phyloP scores from a whole-genome alignment of 768 basidiomycete genomes.

The Lactifluus volemus region DNA sequence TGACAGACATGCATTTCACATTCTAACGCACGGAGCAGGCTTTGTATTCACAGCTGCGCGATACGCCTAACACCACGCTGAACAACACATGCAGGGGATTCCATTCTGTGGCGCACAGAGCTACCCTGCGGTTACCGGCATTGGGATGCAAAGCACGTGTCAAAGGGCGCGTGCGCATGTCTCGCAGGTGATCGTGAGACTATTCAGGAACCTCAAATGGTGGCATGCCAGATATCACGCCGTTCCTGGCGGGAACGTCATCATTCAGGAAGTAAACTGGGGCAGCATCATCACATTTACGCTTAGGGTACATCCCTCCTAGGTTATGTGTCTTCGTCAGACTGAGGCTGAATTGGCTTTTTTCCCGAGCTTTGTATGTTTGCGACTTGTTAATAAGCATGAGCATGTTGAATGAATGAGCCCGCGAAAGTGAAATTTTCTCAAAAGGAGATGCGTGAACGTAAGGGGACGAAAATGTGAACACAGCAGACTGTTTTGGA shows the following conservation, averaged over 20 bases:
- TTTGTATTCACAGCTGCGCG: conserved; percentile 46
- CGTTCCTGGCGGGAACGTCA: conserved; percentile 55
- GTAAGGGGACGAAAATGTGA: no score
- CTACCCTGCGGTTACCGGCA: conserved; percentile 43
- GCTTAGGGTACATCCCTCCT: conserved; percentile 41
- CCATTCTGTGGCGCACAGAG: conserved; percentile 40
- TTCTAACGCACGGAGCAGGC: conserved; percentile 53
- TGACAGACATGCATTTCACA: conserved; percentile 42
- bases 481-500: no score
- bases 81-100: conserved; percentile 61
- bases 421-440: no score
- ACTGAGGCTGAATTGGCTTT: conserved; percentile 1
- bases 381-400: no score
- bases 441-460: no score
- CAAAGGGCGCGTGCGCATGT: conserved; percentile 23
- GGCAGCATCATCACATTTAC: conserved; percentile 75
- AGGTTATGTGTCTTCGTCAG: neutral
- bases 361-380: conserved; percentile 39
- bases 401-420: conserved; percentile 24
- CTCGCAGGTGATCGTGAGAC: conserved; percentile 16
- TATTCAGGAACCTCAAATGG: conserved; percentile 53
- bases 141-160: conserved; percentile 63
- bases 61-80: conserved; percentile 36
- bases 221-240: conserved; percentile 53
- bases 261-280: conserved; percentile 65